Base-by-base conservation (phyloP, 1,139 yeast species). In the Scheffersomyces titani region DNA sequence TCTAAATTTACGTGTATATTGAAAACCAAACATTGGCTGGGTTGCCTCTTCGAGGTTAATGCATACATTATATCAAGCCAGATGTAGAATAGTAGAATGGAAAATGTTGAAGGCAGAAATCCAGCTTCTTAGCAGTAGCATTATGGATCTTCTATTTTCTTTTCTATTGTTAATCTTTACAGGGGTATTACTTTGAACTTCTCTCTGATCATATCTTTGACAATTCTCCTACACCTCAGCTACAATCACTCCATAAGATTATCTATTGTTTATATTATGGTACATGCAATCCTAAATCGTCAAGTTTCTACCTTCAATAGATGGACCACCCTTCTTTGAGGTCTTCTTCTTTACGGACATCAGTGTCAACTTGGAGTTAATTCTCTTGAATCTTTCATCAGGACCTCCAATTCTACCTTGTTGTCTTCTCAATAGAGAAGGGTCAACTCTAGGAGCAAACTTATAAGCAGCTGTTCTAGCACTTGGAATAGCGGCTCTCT, bases 401-500 rank as follows among this genome's bases (percentile, higher is more conserved):
- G 86, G 87, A 57, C 84, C 83, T 62, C 84, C 85, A 44, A 77
- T 77, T 57, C 71, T 64, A 59, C 69, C 62, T 59, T 70, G 74
- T 57, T 75, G 76, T 65, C 81, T 73, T 66, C 73, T 72, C 61
- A 80, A 75, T 58, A 77, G 60, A 55, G 72, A 75, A 40, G 80
- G 62, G 65, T 85, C 88, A 59, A 90, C 90, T 67, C 81, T 87
- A 54, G 98, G 98, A 0, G 98, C 98, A 69, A 90, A 88, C 67
- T 89, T 90, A 77, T 91, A 93, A 59, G 94, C 97, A 6, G 92
- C 87, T 2, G 96, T 89, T 63, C 96, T 85, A 51, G 93, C 93
- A 51, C 89, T 86, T 22, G 98, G 98, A 56, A 94, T 94, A 49
- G 97, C 97, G 11, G 98, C 98, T 72, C 98, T 85, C 73, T 90